These are phyloP conservation scores for Trichosporon asahii DNA, from an alignment of 1,284 basidiomycete species.

Conservation along the genomic window DNA sequence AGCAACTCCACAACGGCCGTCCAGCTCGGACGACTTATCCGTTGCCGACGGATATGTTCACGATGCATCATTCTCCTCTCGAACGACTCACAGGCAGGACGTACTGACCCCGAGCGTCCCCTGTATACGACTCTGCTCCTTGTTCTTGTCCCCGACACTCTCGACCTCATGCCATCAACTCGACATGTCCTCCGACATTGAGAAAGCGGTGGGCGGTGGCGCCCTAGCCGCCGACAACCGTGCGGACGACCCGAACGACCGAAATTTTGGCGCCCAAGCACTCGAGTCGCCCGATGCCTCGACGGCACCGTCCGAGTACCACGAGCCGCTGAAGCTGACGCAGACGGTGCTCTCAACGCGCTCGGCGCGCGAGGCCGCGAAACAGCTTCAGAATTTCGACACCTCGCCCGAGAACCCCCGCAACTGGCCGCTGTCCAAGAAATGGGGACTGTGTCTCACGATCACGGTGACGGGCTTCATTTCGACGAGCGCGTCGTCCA, in stretches of 20 bases:
- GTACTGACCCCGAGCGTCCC: background rate
- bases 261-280: background rate
- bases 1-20: background rate
- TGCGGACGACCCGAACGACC: background rate
- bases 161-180: background rate
- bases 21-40: background rate
- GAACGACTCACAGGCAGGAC: background rate
- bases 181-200: background rate
- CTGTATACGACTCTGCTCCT: background rate
- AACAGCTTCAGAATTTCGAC: constrained; percentile 31
- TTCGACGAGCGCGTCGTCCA: constrained; percentile 43
- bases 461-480: constrained; percentile 48
- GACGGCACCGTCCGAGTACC: background rate
- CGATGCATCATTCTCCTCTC: background rate
- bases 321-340: constrained; percentile 17
- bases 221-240: background rate
- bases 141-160: too few species aligned
- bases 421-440: constrained; percentile 38
- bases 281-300: background rate
- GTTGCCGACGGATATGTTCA: background rate
- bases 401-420: constrained; percentile 38
- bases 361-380: constrained; percentile 31
- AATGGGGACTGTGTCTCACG: constrained; percentile 38
- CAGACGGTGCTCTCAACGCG: constrained; percentile 25
- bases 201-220: background rate